Base-by-base conservation (phyloP, 306 rosid species). In the Trifolium dubium region DNA sequence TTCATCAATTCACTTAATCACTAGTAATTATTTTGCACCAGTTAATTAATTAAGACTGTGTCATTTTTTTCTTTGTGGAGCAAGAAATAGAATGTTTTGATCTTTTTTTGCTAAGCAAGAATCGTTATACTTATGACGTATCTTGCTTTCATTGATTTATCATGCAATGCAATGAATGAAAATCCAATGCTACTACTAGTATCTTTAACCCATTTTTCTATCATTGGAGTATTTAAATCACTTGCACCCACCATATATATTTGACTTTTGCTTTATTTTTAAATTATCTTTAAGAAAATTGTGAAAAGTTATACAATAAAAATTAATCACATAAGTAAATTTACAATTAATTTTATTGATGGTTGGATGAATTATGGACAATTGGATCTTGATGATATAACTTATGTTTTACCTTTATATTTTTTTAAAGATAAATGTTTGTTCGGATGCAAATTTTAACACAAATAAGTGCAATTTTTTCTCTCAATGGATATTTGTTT, bases 121-220 rank as follows among this genome's bases (percentile, higher is more conserved):
- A 49, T 49, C n/a, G 55, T 49, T 49, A n/a, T 19, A 49, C 18
- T 17, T 49, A n/a, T 49, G 55, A 49, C 10, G 55, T 49, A 49
- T 49, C 3, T 0, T 49, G 23, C 19, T 49, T 49, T n/a, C 55
- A 49, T 49, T 49, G 19, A n/a, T 49, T 49, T n/a, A n/a, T 49
- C 55, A 49, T 49, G 55, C 55, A 49, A 49, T 49, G 55, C 4
- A 49, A n/a, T 49, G 55, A 49, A 49, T 49, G 55, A 49, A 49
- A 49, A 49, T 49, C 7, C 12, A 18, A 1, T 9, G 12, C 60
- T 54, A 49, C 55, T 49, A 49, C n/a, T 0, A 49, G 7, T 6
- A 49, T n/a, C 6, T 49, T 8, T n/a, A 49, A 49, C 60, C 12
- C 31, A 19, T 9, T 54, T 54, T 54, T 49, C 8, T n/a, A n/a